Evolutionary conservation across 2,329 filamentous ascomycete genomes (phyloP).

Genomic region (Aspergillus novofumigatus): DNA sequence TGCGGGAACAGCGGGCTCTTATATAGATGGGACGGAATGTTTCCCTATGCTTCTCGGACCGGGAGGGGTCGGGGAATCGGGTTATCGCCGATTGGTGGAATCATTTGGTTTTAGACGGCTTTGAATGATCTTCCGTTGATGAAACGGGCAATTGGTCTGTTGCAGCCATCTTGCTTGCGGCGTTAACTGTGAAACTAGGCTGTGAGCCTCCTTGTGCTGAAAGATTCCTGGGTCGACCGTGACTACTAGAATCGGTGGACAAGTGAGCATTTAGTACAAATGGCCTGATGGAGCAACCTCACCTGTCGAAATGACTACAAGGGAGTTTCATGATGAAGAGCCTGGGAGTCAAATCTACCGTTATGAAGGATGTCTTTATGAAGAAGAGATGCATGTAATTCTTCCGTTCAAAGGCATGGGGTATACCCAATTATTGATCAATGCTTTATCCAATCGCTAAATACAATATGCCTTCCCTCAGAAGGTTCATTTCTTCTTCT

Average conservation of each 20-base stretch:
- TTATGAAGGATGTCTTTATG: background rate
- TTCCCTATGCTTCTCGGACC: background rate
- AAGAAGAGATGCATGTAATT: background rate
- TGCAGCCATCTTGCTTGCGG: background rate
- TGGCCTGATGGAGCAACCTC: too few species aligned
- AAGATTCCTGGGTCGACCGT: too few species aligned
- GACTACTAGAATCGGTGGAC: too few species aligned
- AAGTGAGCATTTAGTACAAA: too few species aligned
- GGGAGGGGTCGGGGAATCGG: background rate
- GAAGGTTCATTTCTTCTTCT: slow-evolving; percentile 54
- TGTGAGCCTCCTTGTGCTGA: background rate
- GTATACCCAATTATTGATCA: background rate
- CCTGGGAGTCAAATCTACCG: background rate
- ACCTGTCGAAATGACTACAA: too few species aligned
- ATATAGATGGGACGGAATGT: background rate
- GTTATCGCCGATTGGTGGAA: background rate
- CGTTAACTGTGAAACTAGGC: background rate
- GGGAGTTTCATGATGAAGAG: background rate
- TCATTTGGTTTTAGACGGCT: background rate
- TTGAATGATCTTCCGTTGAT: background rate
- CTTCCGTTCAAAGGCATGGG: background rate
- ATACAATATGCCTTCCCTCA: background rate
- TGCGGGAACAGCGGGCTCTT: background rate
- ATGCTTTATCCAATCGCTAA: background rate
- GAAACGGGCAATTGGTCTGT: background rate